Conservation (phyloP, 176 grass and related monocot species). For the Sorghum bicolor region DNA sequence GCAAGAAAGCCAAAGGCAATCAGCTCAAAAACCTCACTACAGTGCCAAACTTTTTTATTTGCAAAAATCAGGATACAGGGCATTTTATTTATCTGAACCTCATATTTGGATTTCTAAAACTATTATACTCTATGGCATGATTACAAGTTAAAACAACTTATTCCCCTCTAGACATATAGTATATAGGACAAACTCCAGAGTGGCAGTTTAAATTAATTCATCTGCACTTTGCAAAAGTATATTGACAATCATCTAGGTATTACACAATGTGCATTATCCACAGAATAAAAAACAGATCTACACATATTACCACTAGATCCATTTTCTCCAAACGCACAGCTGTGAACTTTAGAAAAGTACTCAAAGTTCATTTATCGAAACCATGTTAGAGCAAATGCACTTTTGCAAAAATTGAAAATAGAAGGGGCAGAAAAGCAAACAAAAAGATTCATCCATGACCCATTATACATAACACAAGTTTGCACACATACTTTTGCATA, state of each 20-base stretch:
- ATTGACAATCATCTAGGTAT: not conserved
- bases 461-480: not conserved
- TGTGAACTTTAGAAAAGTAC: not conserved
- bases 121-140: not conserved
- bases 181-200: not conserved
- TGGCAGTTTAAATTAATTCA: not conserved
- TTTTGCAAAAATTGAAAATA: not conserved
- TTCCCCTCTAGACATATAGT: not conserved
- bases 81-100: not conserved
- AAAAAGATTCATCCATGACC: not conserved
- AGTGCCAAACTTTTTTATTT: not conserved
- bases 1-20: not conserved
- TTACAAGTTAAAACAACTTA: not conserved
- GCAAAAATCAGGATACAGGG: not conserved
- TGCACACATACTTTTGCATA: not conserved
- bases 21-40: not conserved
- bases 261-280: not conserved
- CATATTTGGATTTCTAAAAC: not conserved
- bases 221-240: constrained; percentile 1
- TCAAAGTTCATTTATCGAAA: not conserved
- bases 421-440: not conserved
- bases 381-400: not conserved
- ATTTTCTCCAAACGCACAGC: not conserved
- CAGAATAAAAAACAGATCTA: not conserved
- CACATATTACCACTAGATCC: not conserved